phyloP scores from a whole-genome alignment of 345 rosid genomes.

The Arabidopsis suecica region DNA sequence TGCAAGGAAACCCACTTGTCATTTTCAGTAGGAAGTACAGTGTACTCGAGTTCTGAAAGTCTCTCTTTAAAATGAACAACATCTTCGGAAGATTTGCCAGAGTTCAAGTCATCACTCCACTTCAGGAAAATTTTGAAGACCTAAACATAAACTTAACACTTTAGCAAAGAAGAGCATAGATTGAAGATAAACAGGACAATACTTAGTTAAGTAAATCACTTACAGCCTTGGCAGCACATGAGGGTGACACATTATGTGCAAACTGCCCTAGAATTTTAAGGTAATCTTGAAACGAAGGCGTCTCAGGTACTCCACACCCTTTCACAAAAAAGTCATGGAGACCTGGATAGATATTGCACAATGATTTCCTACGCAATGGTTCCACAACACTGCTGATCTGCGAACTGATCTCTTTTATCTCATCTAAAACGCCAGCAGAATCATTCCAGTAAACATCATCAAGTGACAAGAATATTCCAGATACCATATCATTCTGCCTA shows the following conservation, averaged over 20 bases:
- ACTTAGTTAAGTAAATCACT: conserved; percentile 43
- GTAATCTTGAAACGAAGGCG: conserved; percentile 66
- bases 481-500: conserved; percentile 54
- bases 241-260: conserved; percentile 68
- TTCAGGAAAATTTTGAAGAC: conserved; percentile 77
- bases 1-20: conserved; percentile 91
- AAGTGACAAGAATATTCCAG: conserved; percentile 68
- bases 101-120: conserved; percentile 76
- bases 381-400: conserved; percentile 44
- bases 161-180: conserved; percentile 30
- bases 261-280: conserved; percentile 67
- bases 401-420: conserved; percentile 54
- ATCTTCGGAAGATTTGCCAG: conserved; percentile 67
- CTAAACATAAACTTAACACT: conserved; percentile 51
- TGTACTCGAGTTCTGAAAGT: conserved; percentile 62
- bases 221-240: conserved; percentile 74
- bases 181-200: conserved; percentile 9
- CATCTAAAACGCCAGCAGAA: conserved; percentile 68
- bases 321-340: conserved; percentile 84
- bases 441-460: conserved; percentile 85
- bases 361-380: conserved; percentile 55
- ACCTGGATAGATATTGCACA: conserved; percentile 77
- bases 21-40: conserved; percentile 71
- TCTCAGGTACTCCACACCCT: conserved; percentile 71
- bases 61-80: conserved; percentile 60